Percentiles rank a stretch among this genome's conserved stretches.
Conservation (phyloP, 2,329 filamentous ascomycete species). For the Colletotrichum tofieldiae region DNA sequence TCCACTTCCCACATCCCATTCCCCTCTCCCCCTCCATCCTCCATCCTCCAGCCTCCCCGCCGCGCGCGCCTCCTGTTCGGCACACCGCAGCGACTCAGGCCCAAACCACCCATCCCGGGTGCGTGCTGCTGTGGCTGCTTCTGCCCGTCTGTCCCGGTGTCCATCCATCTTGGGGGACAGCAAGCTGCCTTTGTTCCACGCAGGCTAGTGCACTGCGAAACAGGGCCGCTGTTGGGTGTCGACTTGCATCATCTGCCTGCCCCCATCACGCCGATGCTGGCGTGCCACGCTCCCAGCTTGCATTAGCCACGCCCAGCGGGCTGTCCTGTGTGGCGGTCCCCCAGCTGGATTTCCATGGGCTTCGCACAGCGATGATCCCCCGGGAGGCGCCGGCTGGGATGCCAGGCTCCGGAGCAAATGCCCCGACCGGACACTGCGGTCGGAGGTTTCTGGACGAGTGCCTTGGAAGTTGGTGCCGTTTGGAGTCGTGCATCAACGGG, state of each 20-base stretch:
- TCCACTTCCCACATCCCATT: not conserved
- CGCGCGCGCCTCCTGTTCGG: not conserved
- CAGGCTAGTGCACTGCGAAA: not conserved
- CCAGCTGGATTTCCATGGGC: conserved; percentile 23
- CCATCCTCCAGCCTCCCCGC: not conserved
- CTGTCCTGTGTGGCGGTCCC: conserved; percentile 13
- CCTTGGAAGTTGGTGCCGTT: not conserved
- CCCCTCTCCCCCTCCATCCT: not conserved
- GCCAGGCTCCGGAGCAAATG: conserved; percentile 38
- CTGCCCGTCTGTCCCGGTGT: not conserved
- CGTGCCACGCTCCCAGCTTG: conserved; percentile 12
- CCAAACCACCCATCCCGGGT: no score
- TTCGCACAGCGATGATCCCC: conserved; percentile 27
- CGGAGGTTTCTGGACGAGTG: not conserved
- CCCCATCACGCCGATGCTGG: not conserved
- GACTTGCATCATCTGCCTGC: conserved; percentile 6
- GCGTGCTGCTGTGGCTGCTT: not conserved
- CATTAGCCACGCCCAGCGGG: conserved; percentile 22
- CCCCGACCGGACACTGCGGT: conserved; percentile 20
- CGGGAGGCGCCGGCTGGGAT: conserved; percentile 10
- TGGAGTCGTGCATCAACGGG: not conserved
- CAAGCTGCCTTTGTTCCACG: not conserved
- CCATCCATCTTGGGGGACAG: not conserved
- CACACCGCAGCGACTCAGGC: not conserved
- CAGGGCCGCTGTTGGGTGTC: not conserved